Evolutionary conservation across 192 early-diverging fungal species (phyloP), one percentile per base, ranked within the genome.

Genomic region (Helicostylum pulchrum): DNA sequence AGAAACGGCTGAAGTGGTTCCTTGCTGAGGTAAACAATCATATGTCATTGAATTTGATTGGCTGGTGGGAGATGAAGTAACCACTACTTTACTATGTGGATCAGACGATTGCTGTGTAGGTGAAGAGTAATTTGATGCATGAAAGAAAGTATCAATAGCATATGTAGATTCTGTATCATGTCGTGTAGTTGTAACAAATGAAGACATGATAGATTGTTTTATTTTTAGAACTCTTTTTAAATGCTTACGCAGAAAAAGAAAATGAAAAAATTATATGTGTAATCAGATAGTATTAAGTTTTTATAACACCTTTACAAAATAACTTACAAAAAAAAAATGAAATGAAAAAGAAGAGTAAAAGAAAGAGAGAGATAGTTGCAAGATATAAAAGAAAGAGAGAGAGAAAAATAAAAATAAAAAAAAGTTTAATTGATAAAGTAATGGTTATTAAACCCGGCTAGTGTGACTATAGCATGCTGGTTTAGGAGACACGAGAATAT

Each of bases 401-500:
- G 34, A 21, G 17, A 32, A 21, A 34, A 49, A 62, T 23, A 62
- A 62, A 32, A 49, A 42, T 23, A 31, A 23, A 31, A 62, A 50
- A 31, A 49, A 49, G 30, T 50, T 46, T 19, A 62, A 49, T 50
- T 62, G 60, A 62, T 49, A 59, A 59, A 59, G 42, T 44, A 59
- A 45, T 48, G 42, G 56, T 59, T 59, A 44, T 59, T 59, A 59
- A 44, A 23, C 56, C 56, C 42, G 56, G 56, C 42, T 59, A 59
- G 56, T 59, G 56, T 59, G 56, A 59, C 56, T 59, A 42, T 59
- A 59, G 42, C 42, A 59, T 59, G 36, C 20, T 45, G 19, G 34
- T 44, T 48, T 59, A 59, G 56, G 56, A 59, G 56, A 59, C 56
- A 59, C 56, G 56, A 57, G 39, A 59, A 59, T 39, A 39, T 39